These are phyloP conservation scores for Yamadazyma oceani DNA, from an alignment of 1,139 yeast genomes.

Conservation along the genomic window DNA sequence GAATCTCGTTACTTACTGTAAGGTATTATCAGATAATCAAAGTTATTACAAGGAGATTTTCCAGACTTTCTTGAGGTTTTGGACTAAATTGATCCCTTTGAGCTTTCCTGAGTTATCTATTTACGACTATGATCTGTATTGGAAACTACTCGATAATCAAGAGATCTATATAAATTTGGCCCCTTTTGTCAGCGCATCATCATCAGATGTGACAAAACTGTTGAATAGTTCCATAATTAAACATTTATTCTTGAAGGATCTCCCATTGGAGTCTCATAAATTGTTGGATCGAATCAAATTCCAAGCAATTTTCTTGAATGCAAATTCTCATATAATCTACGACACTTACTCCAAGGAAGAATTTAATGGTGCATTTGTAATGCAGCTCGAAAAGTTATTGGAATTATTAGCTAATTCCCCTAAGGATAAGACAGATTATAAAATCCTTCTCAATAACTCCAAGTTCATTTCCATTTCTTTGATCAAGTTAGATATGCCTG, in stretches of 20 bases:
- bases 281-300: slow-evolving; percentile 14
- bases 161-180: slow-evolving; percentile 11
- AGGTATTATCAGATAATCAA: slow-evolving; percentile 35
- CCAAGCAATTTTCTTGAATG: slow-evolving; percentile 13
- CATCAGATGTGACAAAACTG: slow-evolving; percentile 2
- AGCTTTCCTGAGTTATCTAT: slow-evolving; percentile 11
- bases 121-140: slow-evolving; percentile 18
- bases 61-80: slow-evolving; percentile 27
- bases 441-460: slow-evolving; percentile 31
- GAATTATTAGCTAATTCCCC: slow-evolving; percentile 11
- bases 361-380: slow-evolving; percentile 4
- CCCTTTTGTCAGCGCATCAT: slow-evolving; percentile 2
- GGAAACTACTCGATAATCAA: slow-evolving; percentile 18
- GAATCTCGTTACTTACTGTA: slow-evolving; percentile 23
- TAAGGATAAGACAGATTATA: slow-evolving; percentile 14
- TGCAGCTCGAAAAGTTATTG: slow-evolving; percentile 9
- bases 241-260: slow-evolving; percentile 9
- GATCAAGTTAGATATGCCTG: slow-evolving; percentile 5
- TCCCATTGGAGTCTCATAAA: slow-evolving; percentile 13
- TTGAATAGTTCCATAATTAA: slow-evolving; percentile 9
- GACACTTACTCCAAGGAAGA: neutral
- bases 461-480: slow-evolving; percentile 35
- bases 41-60: slow-evolving; percentile 38
- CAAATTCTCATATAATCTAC: slow-evolving; percentile 1
- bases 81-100: slow-evolving; percentile 28